A percentile compares a stretch with the other conserved stretches of the same genome.
Evolutionary conservation across 164 flowering plant species (phyloP).

Genomic region (Chimonanthus praecox): DNA sequence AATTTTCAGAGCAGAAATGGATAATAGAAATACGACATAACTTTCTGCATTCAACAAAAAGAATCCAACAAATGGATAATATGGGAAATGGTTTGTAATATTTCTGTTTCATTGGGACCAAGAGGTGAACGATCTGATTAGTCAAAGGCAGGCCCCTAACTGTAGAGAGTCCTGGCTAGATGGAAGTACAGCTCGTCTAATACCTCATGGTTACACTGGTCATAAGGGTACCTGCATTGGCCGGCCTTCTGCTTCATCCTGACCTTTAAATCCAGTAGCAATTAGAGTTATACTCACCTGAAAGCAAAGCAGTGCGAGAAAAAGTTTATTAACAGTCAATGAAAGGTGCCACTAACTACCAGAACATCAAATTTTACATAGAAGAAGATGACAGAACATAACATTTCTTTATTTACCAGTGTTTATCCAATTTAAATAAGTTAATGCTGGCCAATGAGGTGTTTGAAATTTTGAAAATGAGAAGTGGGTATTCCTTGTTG

Average conservation of each 20-base stretch:
- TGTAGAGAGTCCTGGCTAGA: not conserved
- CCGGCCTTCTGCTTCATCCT: slow-evolving; percentile 76
- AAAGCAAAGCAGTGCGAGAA: not conserved
- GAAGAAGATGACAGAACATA: not conserved
- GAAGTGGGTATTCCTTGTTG: not conserved
- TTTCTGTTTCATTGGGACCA: not conserved
- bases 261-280: slow-evolving; percentile 95
- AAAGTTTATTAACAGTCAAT: not conserved
- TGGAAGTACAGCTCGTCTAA: not conserved
- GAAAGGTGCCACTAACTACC: not conserved
- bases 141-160: not conserved
- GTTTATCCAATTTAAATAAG: too few species aligned
- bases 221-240: slow-evolving; percentile 44
- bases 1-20: not conserved
- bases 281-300: slow-evolving; percentile 84
- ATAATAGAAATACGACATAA: too few species aligned
- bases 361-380: not conserved
- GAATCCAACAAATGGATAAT: not conserved
- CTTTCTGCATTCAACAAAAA: too few species aligned
- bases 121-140: not conserved
- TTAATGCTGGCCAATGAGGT: not conserved
- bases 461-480: too few species aligned
- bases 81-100: not conserved
- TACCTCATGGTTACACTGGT: not conserved
- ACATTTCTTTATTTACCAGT: too few species aligned